Evolutionary conservation across 2,329 filamentous ascomycete species (phyloP).

Genomic region (Venturia asperata): DNA sequence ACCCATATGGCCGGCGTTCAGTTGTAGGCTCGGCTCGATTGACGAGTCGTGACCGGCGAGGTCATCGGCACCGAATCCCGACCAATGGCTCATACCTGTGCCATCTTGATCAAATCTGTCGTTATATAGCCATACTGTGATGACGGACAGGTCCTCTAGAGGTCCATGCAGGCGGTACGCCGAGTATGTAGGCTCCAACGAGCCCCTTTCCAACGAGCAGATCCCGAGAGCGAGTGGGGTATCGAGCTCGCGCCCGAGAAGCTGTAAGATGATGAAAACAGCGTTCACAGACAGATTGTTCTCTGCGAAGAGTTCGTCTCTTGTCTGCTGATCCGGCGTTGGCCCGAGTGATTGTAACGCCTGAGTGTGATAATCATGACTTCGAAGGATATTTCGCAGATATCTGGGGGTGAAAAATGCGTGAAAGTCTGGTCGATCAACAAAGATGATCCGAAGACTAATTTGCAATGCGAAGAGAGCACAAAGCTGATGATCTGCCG

Average conservation of each 20-base stretch:
- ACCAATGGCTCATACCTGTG: neutral
- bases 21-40: no score
- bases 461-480: neutral
- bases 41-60: neutral
- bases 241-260: no score
- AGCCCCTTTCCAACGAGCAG: no score
- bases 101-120: neutral
- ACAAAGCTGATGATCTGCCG: neutral
- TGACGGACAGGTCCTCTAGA: no score
- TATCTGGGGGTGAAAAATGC: neutral
- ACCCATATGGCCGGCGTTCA: no score
- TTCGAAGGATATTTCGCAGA: no score
- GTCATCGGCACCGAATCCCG: neutral
- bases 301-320: neutral
- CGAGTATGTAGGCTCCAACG: no score
- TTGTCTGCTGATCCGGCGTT: neutral
- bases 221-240: no score
- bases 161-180: no score
- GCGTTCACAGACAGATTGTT: neutral
- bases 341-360: neutral
- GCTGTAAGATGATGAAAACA: neutral
- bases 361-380: no score
- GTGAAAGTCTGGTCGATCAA: no score
- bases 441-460: neutral
- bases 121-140: neutral